Conservation (phyloP, 192 early-diverging fungal species). For the Cladochytrium replicatum region DNA sequence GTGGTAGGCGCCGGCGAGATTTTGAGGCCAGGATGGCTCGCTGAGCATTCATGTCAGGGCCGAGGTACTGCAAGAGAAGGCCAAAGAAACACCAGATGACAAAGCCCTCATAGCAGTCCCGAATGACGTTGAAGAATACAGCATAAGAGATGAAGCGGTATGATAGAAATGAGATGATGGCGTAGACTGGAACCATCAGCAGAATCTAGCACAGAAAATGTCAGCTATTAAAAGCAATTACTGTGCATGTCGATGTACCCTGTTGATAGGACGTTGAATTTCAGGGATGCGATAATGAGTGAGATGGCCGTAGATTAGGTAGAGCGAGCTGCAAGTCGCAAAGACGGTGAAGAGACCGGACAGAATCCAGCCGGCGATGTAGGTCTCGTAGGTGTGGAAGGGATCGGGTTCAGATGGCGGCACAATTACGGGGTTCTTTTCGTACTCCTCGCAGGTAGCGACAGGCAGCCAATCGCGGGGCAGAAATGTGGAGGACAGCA, state of each 20-base stretch:
- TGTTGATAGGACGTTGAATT: not conserved
- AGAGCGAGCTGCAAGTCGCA: not conserved
- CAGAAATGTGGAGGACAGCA: too few species aligned
- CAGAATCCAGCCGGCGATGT: not conserved
- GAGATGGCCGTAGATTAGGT: conserved; percentile 6
- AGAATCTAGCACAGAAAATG: conserved; percentile 62
- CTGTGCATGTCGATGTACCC: too few species aligned
- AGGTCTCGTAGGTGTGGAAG: not conserved
- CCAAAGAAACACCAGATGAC: conserved; percentile 64
- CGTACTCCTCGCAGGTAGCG: not conserved
- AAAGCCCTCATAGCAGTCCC: conserved; percentile 65
- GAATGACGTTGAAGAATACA: conserved; percentile 55
- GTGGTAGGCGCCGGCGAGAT: conserved; percentile 36
- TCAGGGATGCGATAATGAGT: not conserved
- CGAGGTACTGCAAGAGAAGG: conserved; percentile 58
- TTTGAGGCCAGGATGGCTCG: conserved; percentile 27
- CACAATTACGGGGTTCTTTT: not conserved
- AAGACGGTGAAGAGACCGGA: too few species aligned
- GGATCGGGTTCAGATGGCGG: not conserved
- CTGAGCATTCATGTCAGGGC: conserved; percentile 27
- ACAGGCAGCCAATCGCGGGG: too few species aligned
- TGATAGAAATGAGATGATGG: conserved; percentile 53
- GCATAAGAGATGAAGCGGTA: conserved; percentile 61
- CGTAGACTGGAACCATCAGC: conserved; percentile 65
- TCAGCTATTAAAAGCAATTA: too few species aligned